Percentiles rank a stretch among this genome's conserved stretches.
Evolutionary conservation across 306 rosid genomes (phyloP).

Genomic region (Begonia fuchsioides): DNA sequence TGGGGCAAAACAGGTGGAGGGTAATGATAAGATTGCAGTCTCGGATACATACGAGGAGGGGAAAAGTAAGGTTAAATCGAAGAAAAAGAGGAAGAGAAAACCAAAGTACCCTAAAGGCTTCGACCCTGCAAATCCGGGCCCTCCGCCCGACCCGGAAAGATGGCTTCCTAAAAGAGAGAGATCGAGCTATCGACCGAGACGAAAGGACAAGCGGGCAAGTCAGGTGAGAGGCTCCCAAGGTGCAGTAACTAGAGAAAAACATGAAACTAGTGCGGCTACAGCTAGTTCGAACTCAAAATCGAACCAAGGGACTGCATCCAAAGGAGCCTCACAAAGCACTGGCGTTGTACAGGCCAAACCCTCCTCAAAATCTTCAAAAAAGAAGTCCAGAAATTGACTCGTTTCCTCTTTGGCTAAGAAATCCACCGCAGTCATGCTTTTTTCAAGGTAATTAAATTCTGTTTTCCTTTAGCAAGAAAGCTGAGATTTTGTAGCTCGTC

Average conservation of each 20-base stretch:
- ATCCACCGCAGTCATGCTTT: constrained; percentile 6
- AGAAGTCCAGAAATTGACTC: constrained; percentile 71
- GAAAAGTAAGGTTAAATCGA: constrained; percentile 62
- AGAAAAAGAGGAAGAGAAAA: constrained; percentile 96
- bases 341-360: constrained; percentile 38
- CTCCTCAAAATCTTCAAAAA: constrained; percentile 54
- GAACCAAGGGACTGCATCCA: constrained; percentile 41
- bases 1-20: constrained; percentile 66
- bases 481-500: constrained; percentile 7
- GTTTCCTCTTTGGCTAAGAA: background rate
- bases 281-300: constrained; percentile 39
- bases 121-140: constrained; percentile 92
- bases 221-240: constrained; percentile 99
- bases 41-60: constrained; percentile 55
- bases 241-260: constrained; percentile 72
- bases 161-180: constrained; percentile 99
- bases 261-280: constrained; percentile 34
- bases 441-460: constrained; percentile 6
- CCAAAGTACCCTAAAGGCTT: constrained; percentile 94
- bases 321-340: constrained; percentile 46
- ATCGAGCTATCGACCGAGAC: constrained; percentile 85
- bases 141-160: constrained; percentile 95
- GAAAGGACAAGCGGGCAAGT: constrained; percentile 94
- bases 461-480: constrained; percentile 12
- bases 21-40: constrained; percentile 21